Evolutionary conservation across 2,329 filamentous ascomycete species (phyloP), one percentile per base, ranked within the genome.

Genomic region (Tolypocladium amazonense): DNA sequence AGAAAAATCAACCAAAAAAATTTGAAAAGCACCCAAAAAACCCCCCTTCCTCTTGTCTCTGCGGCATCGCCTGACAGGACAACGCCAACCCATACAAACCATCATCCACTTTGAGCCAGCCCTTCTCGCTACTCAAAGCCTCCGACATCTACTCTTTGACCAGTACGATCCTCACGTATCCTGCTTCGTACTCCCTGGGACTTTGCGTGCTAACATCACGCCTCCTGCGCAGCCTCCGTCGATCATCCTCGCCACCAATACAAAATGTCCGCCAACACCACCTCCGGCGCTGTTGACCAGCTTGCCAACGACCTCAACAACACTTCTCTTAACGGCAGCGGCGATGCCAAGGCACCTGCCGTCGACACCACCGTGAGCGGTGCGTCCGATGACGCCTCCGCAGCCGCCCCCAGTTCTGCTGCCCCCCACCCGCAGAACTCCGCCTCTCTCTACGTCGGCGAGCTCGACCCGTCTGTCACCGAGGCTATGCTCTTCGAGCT

Each of bases 401-500:
- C 80, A 68, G 82, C 87, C 65, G 89, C 89, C 62, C 88, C 88
- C 67, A 85, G 79, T 77, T 88, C 91, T 62, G 87, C 90, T 67
- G 84, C 85, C 69, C 83, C 81, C 67, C 89, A 89, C 74, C 89
- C 92, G 72, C 90, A 91, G 75, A 93, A 95, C 77, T 97, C 94
- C 58, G 94, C 94, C 65, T 99, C 94, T 62, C 91, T 99, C 75
- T 99, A 99, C 76, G 94, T 99, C 68, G 94, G 94, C 76, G 94
- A 99, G 83, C 91, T 99, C 70, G 94, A 99, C 77, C 87, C 90
- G 69, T 94, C 91, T 63, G 94, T 99, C 76, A 99, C 94, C 66
- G 94, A 99, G 85, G 94, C 94, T 69, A 99, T 99, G 94, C 92
- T 99, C 72, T 99, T 97, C 79, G 94, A 99, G 86, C 90, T 99